Evolutionary conservation across 1,284 basidiomycete genomes (phyloP), one percentile per base, ranked within the genome.

Genomic region (Apiotrichum montevideense): DNA sequence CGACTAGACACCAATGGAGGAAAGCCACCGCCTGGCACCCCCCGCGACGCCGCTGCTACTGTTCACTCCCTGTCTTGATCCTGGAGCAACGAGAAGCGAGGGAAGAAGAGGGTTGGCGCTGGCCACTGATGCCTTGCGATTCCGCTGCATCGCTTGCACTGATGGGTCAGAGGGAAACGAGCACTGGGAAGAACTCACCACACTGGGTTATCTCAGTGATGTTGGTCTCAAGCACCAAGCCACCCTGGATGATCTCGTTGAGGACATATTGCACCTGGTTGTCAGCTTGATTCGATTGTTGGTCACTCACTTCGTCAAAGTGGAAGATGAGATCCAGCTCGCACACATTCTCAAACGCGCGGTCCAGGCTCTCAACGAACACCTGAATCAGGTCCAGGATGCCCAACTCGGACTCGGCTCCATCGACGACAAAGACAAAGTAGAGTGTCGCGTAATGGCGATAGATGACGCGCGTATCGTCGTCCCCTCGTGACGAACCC

Each of bases 261-360:
- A 99, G 83, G 49, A 98, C 91, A 63, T 95, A 88, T 70, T 98
- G 93, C 6, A 91, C 91, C 90, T 92, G 67, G 34, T 15, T 6
- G 47, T 50, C 47, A 57, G 43, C n/a, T 1, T 15, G 37, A 21
- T 13, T 13, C 37, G 13, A 8, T 39, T 13, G 37, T 13, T 35
- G 14, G 4, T 34, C 45, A 68, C 81, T 43, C 60, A 92, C 94
- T 80, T 98, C 90, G 74, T 98, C 95, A 69, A 97, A 98, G 77
- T 98, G 92, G 76, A 98, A 98, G 57, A 98, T 95, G 33, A 99
- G 81, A 74, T 99, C 96, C 46, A 99, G 81, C 77, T 99, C 96
- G 79, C 96, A 98, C 0, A 99, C 96, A 69, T 98, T 98, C 79
- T 97, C 93, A 71, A 98, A 99, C 32, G 90, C 87, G 46, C 91